Conservation (phyloP, 805 yeast species). For the Teunomyces panamensis region DNA sequence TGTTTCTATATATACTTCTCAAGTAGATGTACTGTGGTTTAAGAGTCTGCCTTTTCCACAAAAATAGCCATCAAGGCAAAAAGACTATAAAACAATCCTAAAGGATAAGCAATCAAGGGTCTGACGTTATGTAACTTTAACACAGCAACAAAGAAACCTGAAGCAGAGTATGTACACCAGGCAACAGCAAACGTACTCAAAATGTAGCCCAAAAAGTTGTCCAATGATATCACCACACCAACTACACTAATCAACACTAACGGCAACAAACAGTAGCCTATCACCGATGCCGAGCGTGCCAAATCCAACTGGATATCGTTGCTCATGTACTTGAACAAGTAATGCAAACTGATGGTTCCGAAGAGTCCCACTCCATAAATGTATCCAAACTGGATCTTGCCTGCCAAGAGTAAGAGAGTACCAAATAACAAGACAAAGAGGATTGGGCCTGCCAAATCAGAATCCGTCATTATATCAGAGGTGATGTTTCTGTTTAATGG, state of each 20-base stretch:
- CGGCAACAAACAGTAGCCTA: conserved; percentile 93
- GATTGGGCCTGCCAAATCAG: conserved; percentile 94
- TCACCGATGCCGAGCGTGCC: conserved; percentile 78
- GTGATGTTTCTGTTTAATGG: conserved; percentile 63
- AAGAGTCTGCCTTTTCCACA: conserved; percentile 38
- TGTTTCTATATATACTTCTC: not conserved
- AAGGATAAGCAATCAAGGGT: conserved; percentile 88
- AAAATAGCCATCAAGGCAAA: conserved; percentile 96
- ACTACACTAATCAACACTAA: conserved; percentile 73
- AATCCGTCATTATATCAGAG: conserved; percentile 75
- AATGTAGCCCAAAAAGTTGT: conserved; percentile 70
- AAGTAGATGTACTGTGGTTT: not conserved
- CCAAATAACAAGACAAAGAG: conserved; percentile 87
- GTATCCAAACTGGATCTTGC: conserved; percentile 95
- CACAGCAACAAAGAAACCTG: conserved; percentile 87
- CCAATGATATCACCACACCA: conserved; percentile 64
- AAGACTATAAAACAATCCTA: conserved; percentile 85
- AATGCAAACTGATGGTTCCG: conserved; percentile 83
- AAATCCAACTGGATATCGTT: conserved; percentile 53
- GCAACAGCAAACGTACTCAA: conserved; percentile 63
- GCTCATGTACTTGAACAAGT: conserved; percentile 85
- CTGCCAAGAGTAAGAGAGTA: conserved; percentile 73
- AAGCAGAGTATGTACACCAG: conserved; percentile 93
- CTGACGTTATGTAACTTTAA: conserved; percentile 82
- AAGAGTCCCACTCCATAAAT: conserved; percentile 93